Base-by-base conservation (phyloP, 2,329 filamentous ascomycete genomes). In the Phaeosphaeria sp. region DNA sequence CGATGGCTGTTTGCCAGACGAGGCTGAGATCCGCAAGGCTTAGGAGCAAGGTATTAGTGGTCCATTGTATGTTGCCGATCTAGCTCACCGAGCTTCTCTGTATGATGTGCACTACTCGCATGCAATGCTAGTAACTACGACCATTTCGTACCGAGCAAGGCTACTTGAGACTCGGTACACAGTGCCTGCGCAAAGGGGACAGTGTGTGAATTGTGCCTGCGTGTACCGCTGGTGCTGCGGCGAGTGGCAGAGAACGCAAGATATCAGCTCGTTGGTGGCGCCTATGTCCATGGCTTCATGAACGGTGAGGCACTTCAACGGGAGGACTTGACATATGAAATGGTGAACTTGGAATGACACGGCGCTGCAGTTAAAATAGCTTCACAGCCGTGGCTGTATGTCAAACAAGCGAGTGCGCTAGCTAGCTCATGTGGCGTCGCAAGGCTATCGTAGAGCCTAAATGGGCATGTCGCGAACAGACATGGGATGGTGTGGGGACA, bases 281-380 rank as follows among this genome's bases (percentile, higher is more conserved):
- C 59, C 3, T 65, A 63, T 46, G n/a, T 63, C 3, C 64, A 65
- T 56, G 60, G 65, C 2, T 54, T 65, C 18, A 68, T 67, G 65
- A 44, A 65, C 22, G 62, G 65, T 4, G 59, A 67, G 22, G 39
- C 49, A 8, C 17, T 61, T 33, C 22, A 52, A n/a, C 39, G 40
- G 2, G 20, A 49, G 5, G 51, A 42, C 25, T 7, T 55, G 1
- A 11, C 15, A 1, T 66, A 63, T 42, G 44, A 61, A 15, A 64
- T 58, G 53, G 45, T 65, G 18, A 51, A 56, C 47, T 43, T 65
- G 21, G 62, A 63, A 17, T 64, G 20, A 27, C 15, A 13, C 30
- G 30, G 15, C 30, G 30, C 11, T 36, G 30, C 6, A 36, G 30
- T 13, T 36, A 36, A 13, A 36, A 13, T n/a, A n/a, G n/a, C n/a